Evolutionary conservation across 2,329 filamentous ascomycete species (phyloP).

Genomic region (Chaetomiaceae sp.): DNA sequence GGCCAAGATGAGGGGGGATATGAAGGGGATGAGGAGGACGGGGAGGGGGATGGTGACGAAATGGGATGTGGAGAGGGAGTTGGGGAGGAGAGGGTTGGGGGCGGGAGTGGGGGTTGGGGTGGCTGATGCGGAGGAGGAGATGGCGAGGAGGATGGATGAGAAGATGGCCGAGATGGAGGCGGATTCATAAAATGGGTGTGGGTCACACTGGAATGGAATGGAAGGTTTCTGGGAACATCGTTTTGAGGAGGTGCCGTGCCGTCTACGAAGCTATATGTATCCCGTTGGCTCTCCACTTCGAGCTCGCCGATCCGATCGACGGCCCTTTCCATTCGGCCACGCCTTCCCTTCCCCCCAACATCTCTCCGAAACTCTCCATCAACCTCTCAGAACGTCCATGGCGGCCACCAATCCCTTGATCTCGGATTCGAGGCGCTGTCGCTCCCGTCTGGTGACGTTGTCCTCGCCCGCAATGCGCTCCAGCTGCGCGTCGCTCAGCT

Average conservation of each 20-base stretch:
- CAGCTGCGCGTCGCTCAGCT: slow-evolving; percentile 1
- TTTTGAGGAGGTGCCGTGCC: no score
- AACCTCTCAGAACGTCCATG: slow-evolving; percentile 21
- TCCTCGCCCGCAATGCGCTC: slow-evolving; percentile 56
- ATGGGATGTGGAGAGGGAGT: slow-evolving; percentile 54
- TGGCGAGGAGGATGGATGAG: slow-evolving; percentile 41
- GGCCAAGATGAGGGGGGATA: slow-evolving; percentile 52
- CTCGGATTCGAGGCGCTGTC: slow-evolving; percentile 42
- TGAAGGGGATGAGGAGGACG: slow-evolving; percentile 48
- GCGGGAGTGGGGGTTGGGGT: slow-evolving; percentile 30
- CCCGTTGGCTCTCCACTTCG: no score
- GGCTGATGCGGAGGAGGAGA: slow-evolving; percentile 40
- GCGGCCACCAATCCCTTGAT: slow-evolving; percentile 42
- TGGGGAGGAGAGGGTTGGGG: slow-evolving; percentile 48
- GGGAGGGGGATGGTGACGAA: slow-evolving; percentile 53
- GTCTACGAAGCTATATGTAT: no score
- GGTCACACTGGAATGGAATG: background rate
- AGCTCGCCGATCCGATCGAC: no score
- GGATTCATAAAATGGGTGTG: background rate
- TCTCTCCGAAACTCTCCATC: background rate
- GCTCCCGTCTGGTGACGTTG: slow-evolving; percentile 34
- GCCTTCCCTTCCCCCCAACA: no score
- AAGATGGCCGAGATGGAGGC: slow-evolving; percentile 31
- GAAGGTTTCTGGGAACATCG: background rate
- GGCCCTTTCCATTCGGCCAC: no score